These are phyloP conservation scores for Gnaphalium uliginosum DNA, from an alignment of 129 eudicot species.

Conservation along the genomic window DNA sequence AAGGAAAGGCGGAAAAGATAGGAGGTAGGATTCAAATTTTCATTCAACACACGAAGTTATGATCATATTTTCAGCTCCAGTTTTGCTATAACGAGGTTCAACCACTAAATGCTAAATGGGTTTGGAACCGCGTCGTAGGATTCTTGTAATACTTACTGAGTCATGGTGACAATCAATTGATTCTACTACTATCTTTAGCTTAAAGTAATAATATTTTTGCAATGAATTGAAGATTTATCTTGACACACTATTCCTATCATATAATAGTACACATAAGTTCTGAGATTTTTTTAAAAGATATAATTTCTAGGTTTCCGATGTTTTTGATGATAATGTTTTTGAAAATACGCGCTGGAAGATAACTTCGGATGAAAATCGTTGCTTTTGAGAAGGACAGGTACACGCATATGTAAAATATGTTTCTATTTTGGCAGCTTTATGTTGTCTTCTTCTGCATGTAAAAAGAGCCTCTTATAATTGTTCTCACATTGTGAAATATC, in stretches of 20 bases:
- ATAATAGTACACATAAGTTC: neutral
- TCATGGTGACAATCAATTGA: neutral
- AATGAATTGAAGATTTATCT: constrained; percentile 7
- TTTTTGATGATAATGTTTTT: neutral
- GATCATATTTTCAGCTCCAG: neutral
- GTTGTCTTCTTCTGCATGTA: constrained; percentile 21
- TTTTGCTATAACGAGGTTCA: neutral
- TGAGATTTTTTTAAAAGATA: neutral
- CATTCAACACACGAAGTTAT: neutral
- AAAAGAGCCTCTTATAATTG: neutral
- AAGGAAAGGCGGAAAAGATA: neutral
- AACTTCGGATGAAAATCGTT: neutral
- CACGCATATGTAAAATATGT: neutral
- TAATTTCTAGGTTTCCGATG: neutral
- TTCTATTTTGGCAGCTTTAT: constrained; percentile 1
- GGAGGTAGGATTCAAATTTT: neutral
- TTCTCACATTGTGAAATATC: constrained; percentile 7
- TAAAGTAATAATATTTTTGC: neutral
- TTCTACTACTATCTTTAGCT: neutral
- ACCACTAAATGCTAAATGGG: neutral
- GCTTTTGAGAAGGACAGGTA: constrained; percentile 2
- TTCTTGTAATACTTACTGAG: neutral
- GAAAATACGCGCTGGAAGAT: neutral
- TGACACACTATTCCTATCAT: neutral
- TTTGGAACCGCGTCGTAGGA: neutral